A percentile compares a stretch with the other conserved stretches of the same genome.
These are phyloP conservation scores for Rhododendron williamsianum DNA, from an alignment of 148 eudicot genomes.

Conservation along the genomic window DNA sequence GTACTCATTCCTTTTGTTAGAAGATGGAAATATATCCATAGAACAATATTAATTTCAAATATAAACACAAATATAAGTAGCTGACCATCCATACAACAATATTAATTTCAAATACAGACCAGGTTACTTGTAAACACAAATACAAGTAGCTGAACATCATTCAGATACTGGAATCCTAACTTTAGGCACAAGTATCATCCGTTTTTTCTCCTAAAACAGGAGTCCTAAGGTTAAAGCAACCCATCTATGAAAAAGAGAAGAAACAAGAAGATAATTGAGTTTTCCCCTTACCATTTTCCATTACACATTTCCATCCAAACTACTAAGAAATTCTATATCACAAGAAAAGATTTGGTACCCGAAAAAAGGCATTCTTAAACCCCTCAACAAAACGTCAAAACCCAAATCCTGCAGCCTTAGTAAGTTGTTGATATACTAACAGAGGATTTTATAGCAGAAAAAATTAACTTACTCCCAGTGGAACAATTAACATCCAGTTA, in stretches of 20 bases:
- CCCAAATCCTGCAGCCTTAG: neutral
- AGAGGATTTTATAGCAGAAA: neutral
- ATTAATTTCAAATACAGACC: neutral
- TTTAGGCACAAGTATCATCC: neutral
- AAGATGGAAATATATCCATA: neutral
- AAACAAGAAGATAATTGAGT: neutral
- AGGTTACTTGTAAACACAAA: neutral
- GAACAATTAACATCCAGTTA: neutral
- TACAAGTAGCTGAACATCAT: neutral
- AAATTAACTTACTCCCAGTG: neutral
- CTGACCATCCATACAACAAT: neutral
- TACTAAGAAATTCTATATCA: neutral
- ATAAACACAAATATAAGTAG: neutral
- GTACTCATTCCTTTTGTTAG: neutral
- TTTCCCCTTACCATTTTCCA: neutral
- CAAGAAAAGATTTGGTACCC: neutral
- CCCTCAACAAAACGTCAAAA: neutral
- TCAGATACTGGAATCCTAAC: neutral
- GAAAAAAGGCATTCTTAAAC: neutral
- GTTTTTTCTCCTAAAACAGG: neutral
- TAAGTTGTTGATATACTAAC: neutral
- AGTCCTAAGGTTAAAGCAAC: neutral
- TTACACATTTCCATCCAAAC: no score
- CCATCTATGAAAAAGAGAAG: neutral
- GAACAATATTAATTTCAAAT: neutral